Conservation (phyloP, 345 rosid genomes). For the Eucalyptus victrix region DNA sequence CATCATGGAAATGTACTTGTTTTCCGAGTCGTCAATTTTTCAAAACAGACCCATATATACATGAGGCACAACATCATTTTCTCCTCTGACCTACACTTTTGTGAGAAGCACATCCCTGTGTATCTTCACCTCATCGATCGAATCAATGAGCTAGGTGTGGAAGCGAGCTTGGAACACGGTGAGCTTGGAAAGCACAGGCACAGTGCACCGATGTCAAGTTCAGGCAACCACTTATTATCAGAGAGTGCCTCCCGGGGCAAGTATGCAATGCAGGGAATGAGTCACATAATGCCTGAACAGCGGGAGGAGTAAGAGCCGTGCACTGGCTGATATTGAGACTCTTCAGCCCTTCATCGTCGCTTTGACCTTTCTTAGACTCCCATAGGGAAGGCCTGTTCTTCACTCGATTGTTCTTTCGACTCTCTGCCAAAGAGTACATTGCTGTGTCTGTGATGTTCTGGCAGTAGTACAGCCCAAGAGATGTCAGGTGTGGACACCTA, state of each 20-base stretch:
- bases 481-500: constrained; percentile 58
- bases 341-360: constrained; percentile 56
- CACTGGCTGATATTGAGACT: constrained; percentile 98
- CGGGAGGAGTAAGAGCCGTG: constrained; percentile 87
- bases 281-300: constrained; percentile 91
- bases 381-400: constrained; percentile 51
- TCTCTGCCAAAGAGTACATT: constrained; percentile 71
- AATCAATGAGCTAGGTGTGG: constrained; percentile 49
- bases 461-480: constrained; percentile 85
- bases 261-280: constrained; percentile 95
- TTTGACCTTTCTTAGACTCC: constrained; percentile 38
- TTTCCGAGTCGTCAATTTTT: background rate
- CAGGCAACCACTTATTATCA: constrained; percentile 94
- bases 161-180: constrained; percentile 23
- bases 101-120: background rate
- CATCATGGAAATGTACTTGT: background rate
- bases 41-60: background rate
- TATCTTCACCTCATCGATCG: background rate
- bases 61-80: background rate
- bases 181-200: constrained; percentile 72
- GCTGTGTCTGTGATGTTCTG: constrained; percentile 84
- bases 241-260: constrained; percentile 90
- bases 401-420: constrained; percentile 5
- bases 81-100: background rate
- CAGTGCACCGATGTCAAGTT: constrained; percentile 89